phyloP scores from a whole-genome alignment of 306 rosid species.

The Cucurbita argyrosperma region DNA sequence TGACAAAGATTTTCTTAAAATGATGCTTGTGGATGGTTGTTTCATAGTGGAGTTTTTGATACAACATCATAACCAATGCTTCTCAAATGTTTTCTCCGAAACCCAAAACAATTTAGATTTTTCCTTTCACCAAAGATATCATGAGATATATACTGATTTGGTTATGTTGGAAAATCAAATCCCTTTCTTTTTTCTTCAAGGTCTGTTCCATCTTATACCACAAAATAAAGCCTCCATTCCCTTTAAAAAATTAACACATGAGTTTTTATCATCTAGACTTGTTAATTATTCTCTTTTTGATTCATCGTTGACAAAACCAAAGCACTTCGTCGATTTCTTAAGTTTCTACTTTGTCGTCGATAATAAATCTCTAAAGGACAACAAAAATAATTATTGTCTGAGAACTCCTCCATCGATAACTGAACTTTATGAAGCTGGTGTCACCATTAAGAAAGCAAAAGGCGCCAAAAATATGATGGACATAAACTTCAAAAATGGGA shows the following conservation, averaged over 20 bases:
- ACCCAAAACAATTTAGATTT: not conserved
- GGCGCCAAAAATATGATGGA: no score
- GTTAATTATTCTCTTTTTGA: no score
- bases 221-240: not conserved
- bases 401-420: not conserved
- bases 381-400: no score
- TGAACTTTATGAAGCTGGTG: not conserved
- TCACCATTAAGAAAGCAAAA: not conserved
- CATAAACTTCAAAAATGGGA: not conserved
- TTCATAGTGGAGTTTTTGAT: not conserved
- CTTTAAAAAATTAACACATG: no score
- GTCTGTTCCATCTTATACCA: not conserved
- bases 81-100: no score
- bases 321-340: not conserved
- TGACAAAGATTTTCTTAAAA: not conserved
- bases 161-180: not conserved
- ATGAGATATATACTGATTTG: not conserved
- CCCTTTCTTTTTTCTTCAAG: not conserved
- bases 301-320: no score
- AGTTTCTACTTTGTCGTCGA: not conserved
- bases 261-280: no score
- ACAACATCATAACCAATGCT: no score
- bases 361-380: no score
- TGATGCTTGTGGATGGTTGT: not conserved
- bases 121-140: not conserved